Conservation (phyloP, 148 eudicot genomes). For the Cornus florida region DNA sequence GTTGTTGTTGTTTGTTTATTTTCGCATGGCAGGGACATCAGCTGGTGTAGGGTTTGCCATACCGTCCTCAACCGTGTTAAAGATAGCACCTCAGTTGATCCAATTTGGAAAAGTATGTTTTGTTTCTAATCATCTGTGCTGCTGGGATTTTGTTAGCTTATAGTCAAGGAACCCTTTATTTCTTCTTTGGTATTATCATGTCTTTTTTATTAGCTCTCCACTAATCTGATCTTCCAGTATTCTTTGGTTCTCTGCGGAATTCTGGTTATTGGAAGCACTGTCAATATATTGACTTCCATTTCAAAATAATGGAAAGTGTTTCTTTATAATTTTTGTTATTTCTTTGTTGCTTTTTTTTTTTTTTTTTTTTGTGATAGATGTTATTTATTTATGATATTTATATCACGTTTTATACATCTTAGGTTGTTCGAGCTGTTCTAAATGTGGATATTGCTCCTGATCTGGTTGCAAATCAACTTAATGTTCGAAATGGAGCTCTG, state of each 20-base stretch:
- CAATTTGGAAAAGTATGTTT: constrained; percentile 74
- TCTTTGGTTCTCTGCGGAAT: neutral
- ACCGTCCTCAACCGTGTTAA: constrained; percentile 84
- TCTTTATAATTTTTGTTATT: too few species aligned
- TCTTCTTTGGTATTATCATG: neutral
- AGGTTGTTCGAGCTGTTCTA: constrained; percentile 88
- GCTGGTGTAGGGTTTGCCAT: constrained; percentile 98
- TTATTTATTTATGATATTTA: neutral
- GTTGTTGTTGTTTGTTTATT: neutral
- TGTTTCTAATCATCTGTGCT: constrained; percentile 7
- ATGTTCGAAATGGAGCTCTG: constrained; percentile 94
- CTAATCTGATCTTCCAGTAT: neutral
- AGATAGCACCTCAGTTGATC: constrained; percentile 81
- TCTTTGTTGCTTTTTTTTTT: too few species aligned
- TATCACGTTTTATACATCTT: constrained; percentile 5
- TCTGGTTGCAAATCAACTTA: constrained; percentile 81
- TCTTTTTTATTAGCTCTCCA: neutral
- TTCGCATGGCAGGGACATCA: constrained; percentile 66
- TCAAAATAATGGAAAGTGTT: too few species aligned
- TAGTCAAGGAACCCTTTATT: neutral
- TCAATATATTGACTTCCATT: neutral
- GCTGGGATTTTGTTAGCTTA: neutral
- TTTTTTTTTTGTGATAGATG: neutral
- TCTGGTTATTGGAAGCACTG: neutral
- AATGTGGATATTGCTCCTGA: constrained; percentile 88